Evolutionary conservation across 2,329 filamentous ascomycete genomes (phyloP).

Genomic region (Penicillium sp.): DNA sequence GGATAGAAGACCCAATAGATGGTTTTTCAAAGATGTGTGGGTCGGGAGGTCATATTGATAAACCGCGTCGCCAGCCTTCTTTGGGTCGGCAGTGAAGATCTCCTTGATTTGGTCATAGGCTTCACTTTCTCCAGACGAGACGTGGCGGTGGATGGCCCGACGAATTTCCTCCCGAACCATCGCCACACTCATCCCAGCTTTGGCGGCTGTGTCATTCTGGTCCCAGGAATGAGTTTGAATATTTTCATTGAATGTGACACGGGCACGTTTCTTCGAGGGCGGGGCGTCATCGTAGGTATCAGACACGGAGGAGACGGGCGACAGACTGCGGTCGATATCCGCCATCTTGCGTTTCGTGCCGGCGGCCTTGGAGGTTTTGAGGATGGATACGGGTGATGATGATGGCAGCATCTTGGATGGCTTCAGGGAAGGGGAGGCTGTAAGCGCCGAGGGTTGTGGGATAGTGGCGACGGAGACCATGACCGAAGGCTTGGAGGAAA

Average conservation of each 20-base stretch:
- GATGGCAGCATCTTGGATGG: conserved; percentile 35
- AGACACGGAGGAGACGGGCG: conserved; percentile 31
- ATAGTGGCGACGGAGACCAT: conserved; percentile 39
- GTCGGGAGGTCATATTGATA: conserved; percentile 50
- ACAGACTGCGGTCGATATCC: conserved; percentile 37
- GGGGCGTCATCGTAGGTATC: conserved; percentile 31
- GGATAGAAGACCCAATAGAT: conserved; percentile 60
- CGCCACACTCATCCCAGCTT: conserved; percentile 55
- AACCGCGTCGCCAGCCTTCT: conserved; percentile 38
- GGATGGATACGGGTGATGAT: conserved; percentile 38
- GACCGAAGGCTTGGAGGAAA: conserved; percentile 16
- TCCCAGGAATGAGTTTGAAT: conserved; percentile 41
- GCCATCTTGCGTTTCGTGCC: conserved; percentile 42
- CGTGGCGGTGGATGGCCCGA: conserved; percentile 57
- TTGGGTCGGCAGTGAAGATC: conserved; percentile 53
- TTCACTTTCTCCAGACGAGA: conserved; percentile 54
- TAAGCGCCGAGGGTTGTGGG: conserved; percentile 29
- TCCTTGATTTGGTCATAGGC: conserved; percentile 59
- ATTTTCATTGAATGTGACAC: conserved; percentile 48
- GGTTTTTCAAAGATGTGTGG: conserved; percentile 56
- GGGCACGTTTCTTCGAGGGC: conserved; percentile 43
- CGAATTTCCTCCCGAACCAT: conserved; percentile 64
- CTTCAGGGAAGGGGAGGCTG: conserved; percentile 24
- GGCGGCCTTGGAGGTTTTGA: conserved; percentile 38
- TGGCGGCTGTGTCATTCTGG: conserved; percentile 22